Conservation (phyloP, 768 basidiomycete species). For the Lyophyllum semitale region DNA sequence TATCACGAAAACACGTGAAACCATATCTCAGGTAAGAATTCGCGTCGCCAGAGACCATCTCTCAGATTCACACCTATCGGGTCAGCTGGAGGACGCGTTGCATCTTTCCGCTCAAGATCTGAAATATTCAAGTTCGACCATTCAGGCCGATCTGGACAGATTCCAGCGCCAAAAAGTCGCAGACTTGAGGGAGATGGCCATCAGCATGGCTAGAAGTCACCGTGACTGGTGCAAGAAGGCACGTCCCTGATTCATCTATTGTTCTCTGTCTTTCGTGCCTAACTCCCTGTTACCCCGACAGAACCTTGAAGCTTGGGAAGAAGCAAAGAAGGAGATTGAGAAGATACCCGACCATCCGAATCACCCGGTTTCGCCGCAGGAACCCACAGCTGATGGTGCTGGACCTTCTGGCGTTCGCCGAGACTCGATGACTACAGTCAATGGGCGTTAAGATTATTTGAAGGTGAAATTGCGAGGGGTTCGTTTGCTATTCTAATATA, state of each 20-base stretch:
- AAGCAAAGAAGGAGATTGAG: conserved; percentile 88
- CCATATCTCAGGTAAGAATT: conserved; percentile 82
- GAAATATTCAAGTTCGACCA: conserved; percentile 94
- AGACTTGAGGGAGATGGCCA: conserved; percentile 91
- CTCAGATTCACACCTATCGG: conserved; percentile 5
- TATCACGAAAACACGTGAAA: conserved; percentile 93
- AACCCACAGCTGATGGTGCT: conserved; percentile 30
- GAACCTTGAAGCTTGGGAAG: conserved; percentile 98
- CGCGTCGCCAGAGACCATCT: not conserved
- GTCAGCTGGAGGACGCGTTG: conserved; percentile 90
- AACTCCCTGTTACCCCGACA: conserved; percentile 29
- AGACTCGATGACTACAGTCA: conserved; percentile 73
- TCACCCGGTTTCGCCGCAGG: conserved; percentile 46
- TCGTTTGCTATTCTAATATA: conserved; percentile 11
- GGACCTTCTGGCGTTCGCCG: conserved; percentile 47
- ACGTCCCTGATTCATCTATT: conserved; percentile 8
- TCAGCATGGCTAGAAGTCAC: conserved; percentile 87
- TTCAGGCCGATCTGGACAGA: conserved; percentile 95
- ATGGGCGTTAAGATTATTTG: conserved; percentile 46
- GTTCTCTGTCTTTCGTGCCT: not conserved
- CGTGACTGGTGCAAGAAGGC: conserved; percentile 98
- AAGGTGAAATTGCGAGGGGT: not conserved
- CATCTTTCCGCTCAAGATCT: conserved; percentile 92
- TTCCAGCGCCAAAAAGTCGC: conserved; percentile 99
- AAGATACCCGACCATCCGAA: conserved; percentile 93